Evolutionary conservation across 2,329 filamentous ascomycete genomes (phyloP).

Genomic region (Coleophoma cylindrospora): DNA sequence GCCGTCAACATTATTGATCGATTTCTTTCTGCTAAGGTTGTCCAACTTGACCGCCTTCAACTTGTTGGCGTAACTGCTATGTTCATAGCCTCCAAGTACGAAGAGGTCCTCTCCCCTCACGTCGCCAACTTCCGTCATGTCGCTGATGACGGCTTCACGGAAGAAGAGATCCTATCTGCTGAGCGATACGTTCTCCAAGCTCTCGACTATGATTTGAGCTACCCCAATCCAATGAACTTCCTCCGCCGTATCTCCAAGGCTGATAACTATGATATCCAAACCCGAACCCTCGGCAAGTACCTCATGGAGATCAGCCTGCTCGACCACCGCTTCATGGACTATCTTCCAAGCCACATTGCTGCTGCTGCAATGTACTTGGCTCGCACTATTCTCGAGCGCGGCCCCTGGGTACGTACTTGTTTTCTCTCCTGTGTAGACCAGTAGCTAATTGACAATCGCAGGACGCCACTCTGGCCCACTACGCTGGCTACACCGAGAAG

Average conservation of each 20-base stretch:
- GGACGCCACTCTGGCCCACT: constrained; percentile 83
- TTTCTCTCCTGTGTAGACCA: too few relatives aligned
- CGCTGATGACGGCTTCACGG: constrained; percentile 92
- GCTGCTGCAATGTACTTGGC: constrained; percentile 94
- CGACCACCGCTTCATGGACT: constrained; percentile 89
- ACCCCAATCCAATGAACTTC: constrained; percentile 99
- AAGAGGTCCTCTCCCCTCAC: constrained; percentile 94
- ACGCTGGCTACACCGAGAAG: constrained; percentile 87
- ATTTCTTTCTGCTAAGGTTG: constrained; percentile 91
- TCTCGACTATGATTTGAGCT: constrained; percentile 94
- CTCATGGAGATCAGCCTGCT: constrained; percentile 94
- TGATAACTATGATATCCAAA: constrained; percentile 98
- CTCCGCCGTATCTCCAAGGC: constrained; percentile 97
- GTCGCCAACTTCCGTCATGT: constrained; percentile 97
- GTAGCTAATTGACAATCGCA: constrained; percentile 31
- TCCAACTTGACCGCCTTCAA: constrained; percentile 92
- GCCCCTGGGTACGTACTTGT: constrained; percentile 70
- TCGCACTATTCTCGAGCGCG: constrained; percentile 83
- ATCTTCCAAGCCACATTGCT: constrained; percentile 83
- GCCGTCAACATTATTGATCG: constrained; percentile 98
- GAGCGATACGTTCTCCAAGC: constrained; percentile 90
- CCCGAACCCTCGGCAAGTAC: constrained; percentile 94
- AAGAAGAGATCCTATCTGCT: constrained; percentile 93
- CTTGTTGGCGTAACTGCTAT: constrained; percentile 97
- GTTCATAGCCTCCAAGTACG: constrained; percentile 99